phyloP scores from a whole-genome alignment of 345 rosid species.

The Populus euphratica region DNA sequence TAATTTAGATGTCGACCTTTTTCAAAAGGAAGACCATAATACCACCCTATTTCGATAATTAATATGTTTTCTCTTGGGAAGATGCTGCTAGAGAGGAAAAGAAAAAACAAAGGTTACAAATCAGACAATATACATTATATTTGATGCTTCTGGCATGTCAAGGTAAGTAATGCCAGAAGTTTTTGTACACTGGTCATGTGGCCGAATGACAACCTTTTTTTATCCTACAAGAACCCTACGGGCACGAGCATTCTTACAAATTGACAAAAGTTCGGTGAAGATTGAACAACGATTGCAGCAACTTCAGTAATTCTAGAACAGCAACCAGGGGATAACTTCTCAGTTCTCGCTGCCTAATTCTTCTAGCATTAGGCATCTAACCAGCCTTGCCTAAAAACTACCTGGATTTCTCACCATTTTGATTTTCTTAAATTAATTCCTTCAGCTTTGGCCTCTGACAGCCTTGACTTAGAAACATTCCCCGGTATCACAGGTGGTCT shows the following conservation, averaged over 20 bases:
- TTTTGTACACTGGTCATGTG: slow-evolving; percentile 31
- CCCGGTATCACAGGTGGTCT: slow-evolving; percentile 57
- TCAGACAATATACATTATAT: not conserved
- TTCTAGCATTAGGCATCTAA: not conserved
- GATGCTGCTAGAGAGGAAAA: not conserved
- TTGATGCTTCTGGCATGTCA: slow-evolving; percentile 13
- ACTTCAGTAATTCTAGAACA: slow-evolving; percentile 12
- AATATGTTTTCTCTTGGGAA: too few relatives aligned
- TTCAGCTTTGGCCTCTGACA: slow-evolving; percentile 51
- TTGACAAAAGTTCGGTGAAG: slow-evolving; percentile 5
- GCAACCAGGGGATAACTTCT: slow-evolving; percentile 13
- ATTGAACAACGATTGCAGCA: slow-evolving; percentile 29
- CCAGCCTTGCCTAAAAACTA: slow-evolving; percentile 4
- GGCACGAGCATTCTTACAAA: slow-evolving; percentile 10
- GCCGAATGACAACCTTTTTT: slow-evolving; percentile 1
- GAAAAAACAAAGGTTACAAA: not conserved
- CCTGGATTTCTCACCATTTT: slow-evolving; percentile 39
- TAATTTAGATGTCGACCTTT: too few relatives aligned
- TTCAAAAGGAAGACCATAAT: too few relatives aligned
- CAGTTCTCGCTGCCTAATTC: slow-evolving; percentile 11
- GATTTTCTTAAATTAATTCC: slow-evolving; percentile 52
- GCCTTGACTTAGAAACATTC: slow-evolving; percentile 52
- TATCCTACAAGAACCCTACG: slow-evolving; percentile 1
- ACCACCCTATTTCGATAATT: too few relatives aligned
- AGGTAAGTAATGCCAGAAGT: slow-evolving; percentile 23